Percentiles rank a stretch among this genome's conserved stretches.
phyloP scores from a whole-genome alignment of 2,329 filamentous ascomycete genomes.

The Metarhizium album region DNA sequence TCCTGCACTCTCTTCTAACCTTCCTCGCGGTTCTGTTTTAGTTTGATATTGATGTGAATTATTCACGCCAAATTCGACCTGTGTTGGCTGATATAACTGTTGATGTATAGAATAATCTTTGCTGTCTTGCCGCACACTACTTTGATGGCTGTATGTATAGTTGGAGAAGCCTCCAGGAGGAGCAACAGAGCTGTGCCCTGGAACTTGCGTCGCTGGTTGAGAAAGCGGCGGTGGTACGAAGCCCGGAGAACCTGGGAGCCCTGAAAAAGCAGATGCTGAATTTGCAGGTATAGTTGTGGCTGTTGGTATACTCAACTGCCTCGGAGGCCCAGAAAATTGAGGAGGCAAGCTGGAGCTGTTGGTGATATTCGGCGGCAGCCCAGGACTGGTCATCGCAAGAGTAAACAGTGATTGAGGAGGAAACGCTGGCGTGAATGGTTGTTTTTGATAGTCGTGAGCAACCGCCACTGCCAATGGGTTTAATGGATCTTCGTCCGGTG shows the following conservation, averaged over 20 bases:
- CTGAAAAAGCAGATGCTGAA: conserved; percentile 17
- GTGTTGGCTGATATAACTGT: conserved; percentile 59
- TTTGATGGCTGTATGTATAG: conserved; percentile 32
- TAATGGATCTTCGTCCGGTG: conserved; percentile 52
- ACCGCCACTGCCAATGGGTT: conserved; percentile 50
- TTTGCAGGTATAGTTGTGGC: conserved; percentile 39
- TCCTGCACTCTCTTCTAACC: conserved; percentile 54
- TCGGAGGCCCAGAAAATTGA: conserved; percentile 25
- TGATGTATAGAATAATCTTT: conserved; percentile 52
- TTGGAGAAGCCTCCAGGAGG: conserved; percentile 46
- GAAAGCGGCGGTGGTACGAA: conserved; percentile 28
- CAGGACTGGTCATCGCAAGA: conserved; percentile 32
- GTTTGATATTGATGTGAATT: conserved; percentile 27
- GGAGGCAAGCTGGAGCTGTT: conserved; percentile 20
- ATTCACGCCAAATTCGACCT: conserved; percentile 36
- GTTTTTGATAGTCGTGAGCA: conserved; percentile 42
- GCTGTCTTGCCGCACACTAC: conserved; percentile 12
- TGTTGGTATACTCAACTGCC: conserved; percentile 36
- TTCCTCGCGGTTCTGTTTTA: conserved; percentile 36
- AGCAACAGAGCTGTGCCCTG: conserved; percentile 27
- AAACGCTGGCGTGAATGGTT: conserved; percentile 42
- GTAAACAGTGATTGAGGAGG: conserved; percentile 32
- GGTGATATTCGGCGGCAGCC: conserved; percentile 13
- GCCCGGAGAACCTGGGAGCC: conserved; percentile 31
- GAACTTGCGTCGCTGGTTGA: conserved; percentile 19